phyloP scores from a whole-genome alignment of 1,284 basidiomycete genomes.

The Athelia psychrophila region DNA sequence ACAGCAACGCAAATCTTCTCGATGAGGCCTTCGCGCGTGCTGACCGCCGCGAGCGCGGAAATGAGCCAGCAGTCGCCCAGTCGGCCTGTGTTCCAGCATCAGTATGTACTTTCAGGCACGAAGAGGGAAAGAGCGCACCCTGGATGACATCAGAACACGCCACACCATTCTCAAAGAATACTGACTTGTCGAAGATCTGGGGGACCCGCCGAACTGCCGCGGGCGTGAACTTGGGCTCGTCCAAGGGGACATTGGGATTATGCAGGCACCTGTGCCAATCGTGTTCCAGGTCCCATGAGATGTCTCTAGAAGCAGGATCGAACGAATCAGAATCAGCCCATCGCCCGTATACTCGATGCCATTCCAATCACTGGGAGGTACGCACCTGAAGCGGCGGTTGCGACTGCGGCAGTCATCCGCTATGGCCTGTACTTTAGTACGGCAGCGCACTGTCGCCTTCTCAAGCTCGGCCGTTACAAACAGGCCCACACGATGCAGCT shows the following conservation, averaged over 20 bases:
- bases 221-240: slow-evolving; percentile 11
- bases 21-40: slow-evolving; percentile 29
- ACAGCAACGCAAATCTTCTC: slow-evolving; percentile 40
- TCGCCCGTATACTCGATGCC: no score
- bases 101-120: background rate
- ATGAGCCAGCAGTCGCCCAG: slow-evolving; percentile 42
- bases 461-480: background rate
- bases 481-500: background rate
- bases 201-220: slow-evolving; percentile 33
- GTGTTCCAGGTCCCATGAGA: slow-evolving; percentile 27
- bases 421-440: background rate
- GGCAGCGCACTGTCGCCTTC: background rate
- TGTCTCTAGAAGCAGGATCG: slow-evolving; percentile 19
- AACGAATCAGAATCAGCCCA: no score
- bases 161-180: slow-evolving; percentile 33
- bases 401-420: background rate
- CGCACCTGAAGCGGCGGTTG: background rate
- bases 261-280: slow-evolving; percentile 24
- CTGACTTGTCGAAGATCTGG: slow-evolving; percentile 36
- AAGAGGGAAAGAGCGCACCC: slow-evolving; percentile 17
- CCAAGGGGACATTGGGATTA: slow-evolving; percentile 8
- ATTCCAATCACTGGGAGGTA: no score
- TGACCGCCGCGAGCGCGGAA: slow-evolving; percentile 33
- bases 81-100: background rate
- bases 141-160: slow-evolving; percentile 33